These are phyloP conservation scores for Monosporascus sp. DNA, from an alignment of 2,329 filamentous ascomycete genomes.

Conservation along the genomic window DNA sequence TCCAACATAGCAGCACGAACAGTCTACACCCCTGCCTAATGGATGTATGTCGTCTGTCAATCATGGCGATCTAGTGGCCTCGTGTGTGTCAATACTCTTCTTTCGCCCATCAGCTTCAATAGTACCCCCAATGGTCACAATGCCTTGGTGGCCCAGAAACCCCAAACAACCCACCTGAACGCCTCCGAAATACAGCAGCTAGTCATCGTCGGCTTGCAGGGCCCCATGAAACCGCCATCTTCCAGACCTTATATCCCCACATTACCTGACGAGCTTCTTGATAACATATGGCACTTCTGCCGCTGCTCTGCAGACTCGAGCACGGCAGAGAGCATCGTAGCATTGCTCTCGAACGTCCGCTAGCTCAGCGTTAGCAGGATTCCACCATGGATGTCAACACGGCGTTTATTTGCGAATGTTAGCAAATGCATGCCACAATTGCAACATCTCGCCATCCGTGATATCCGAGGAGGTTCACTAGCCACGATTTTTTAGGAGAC, in stretches of 20 bases:
- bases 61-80: no score
- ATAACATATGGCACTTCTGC: neutral
- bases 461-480: neutral
- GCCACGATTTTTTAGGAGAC: neutral
- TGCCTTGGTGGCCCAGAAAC: neutral
- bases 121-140: no score
- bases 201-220: neutral
- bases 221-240: neutral
- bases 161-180: neutral
- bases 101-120: no score
- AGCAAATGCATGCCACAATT: neutral
- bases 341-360: neutral
- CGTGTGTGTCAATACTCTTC: no score
- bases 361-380: neutral
- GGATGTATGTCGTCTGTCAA: no score
- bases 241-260: neutral
- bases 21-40: no score
- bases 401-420: neutral
- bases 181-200: neutral
- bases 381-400: neutral
- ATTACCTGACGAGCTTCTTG: neutral
- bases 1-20: no score
- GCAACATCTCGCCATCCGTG: neutral
- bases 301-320: neutral
- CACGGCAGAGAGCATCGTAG: neutral